Base-by-base conservation (phyloP, 2,329 filamentous ascomycete genomes). In the Ophiostoma quercus region DNA sequence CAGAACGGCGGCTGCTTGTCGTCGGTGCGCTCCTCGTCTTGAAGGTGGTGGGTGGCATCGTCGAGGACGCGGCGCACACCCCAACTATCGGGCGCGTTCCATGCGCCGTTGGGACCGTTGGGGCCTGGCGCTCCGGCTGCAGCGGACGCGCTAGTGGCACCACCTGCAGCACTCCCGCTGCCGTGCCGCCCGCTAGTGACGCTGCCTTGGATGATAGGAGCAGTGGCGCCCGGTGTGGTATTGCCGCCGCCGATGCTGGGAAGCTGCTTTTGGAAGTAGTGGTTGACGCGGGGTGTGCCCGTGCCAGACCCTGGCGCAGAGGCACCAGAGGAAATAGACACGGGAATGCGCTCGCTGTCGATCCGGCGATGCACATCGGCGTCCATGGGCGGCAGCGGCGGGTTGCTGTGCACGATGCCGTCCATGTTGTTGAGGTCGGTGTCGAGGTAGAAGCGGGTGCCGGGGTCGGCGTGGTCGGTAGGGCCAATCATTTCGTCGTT, bases 61-160 rank as follows among this genome's bases (percentile, higher is more conserved):
- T 92, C 89, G 8, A 86, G 87, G 63, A 84, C 84, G 71, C 88
- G 89, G 74, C 91, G 92, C 34, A 98, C 94, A 67, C 92, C 93
- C 95, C 95, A 99, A 77, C 94, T 97, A 78, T 98, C 94, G 1
- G 95, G 94, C 3, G 94, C 94, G 78, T 96, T 92, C 94, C 94
- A 99, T 3, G 87, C 87, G 1, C 89, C 88, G 69, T 82, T 82
- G 2, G 80, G 80, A 1, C 78, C 78, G n/a, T 71, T 74, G 3
- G 74, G 39, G 3, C 51, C 51, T 12, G 51, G 22, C 11, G 51
- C 51, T 29, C n/a, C 62, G 34, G 25, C 22, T 67, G 22, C 37
- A 32, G 22, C 37, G 37, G 66, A 22, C 8, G 8, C n/a, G 25
- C 57, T 19, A 3, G 39, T 34, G 2, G 29, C 65, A 34, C n/a